phyloP scores from a whole-genome alignment of 768 basidiomycete species.

The Pisolithus sp. region DNA sequence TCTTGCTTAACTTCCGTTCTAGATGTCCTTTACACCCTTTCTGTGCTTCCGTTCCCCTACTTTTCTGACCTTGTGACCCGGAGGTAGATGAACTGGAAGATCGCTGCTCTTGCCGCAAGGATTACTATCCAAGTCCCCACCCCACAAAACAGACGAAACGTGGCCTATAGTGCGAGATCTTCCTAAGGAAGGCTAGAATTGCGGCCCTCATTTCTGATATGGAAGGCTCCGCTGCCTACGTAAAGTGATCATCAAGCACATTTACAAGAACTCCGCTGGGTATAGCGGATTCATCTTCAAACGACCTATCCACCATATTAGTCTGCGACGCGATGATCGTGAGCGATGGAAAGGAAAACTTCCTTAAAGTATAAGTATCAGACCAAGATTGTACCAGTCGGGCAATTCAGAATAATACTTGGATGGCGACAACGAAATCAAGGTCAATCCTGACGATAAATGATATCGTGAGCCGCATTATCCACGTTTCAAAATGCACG shows the following conservation, averaged over 20 bases:
- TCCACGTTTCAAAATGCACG: not conserved
- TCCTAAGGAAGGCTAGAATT: conserved; percentile 53
- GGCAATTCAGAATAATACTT: conserved; percentile 63
- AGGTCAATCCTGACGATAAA: conserved; percentile 46
- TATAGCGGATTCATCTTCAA: conserved; percentile 43
- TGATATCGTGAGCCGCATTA: not conserved
- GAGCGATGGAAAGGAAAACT: not conserved
- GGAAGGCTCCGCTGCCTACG: conserved; percentile 41
- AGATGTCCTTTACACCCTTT: conserved; percentile 4
- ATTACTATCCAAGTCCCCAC: conserved; percentile 51
- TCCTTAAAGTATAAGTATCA: conserved; percentile 40
- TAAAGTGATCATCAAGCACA: conserved; percentile 1
- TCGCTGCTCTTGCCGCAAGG: conserved; percentile 26
- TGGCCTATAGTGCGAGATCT: conserved; percentile 53
- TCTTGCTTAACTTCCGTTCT: conserved; percentile 1
- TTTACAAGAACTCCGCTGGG: not conserved
- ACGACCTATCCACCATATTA: conserved; percentile 67
- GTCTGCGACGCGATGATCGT: conserved; percentile 40
- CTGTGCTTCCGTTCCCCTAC: conserved; percentile 1
- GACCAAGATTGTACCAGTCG: conserved; percentile 50
- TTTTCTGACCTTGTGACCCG: not conserved
- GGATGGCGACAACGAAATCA: conserved; percentile 40
- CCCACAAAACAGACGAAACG: conserved; percentile 70
- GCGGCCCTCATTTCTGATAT: conserved; percentile 42
- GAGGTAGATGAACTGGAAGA: not conserved